phyloP scores from a whole-genome alignment of 352 stramenopile species.

The Pythium chondricola region DNA sequence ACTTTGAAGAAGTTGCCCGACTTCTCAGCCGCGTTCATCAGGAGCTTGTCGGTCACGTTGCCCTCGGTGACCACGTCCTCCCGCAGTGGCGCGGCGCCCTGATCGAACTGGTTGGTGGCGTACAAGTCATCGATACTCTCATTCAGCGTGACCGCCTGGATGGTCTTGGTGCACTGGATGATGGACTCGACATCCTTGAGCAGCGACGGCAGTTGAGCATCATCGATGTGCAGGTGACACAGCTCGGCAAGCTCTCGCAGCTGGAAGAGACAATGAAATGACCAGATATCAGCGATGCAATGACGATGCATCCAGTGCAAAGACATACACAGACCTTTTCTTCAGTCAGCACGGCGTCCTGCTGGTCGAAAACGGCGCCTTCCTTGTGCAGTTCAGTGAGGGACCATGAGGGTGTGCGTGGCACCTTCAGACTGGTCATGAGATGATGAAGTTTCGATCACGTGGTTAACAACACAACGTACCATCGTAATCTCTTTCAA shows the following conservation, averaged over 20 bases:
- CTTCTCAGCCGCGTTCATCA: conserved; percentile 71
- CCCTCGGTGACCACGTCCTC: conserved; percentile 75
- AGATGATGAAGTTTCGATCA: too few species aligned
- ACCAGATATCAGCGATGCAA: not conserved
- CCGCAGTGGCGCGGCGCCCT: conserved; percentile 51
- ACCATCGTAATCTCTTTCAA: conserved; percentile 54
- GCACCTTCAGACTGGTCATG: conserved; percentile 36
- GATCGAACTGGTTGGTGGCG: conserved; percentile 49
- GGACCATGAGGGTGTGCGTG: conserved; percentile 71
- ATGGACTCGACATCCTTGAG: conserved; percentile 83
- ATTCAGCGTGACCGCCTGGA: conserved; percentile 75
- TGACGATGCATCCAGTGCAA: too few species aligned
- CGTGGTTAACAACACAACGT: too few species aligned
- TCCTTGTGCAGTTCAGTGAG: conserved; percentile 73
- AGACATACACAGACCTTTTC: conserved; percentile 60
- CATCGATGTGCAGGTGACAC: conserved; percentile 74
- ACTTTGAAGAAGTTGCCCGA: conserved; percentile 85
- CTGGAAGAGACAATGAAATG: conserved; percentile 16
- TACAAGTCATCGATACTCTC: conserved; percentile 84
- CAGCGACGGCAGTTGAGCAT: conserved; percentile 58
- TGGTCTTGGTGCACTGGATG: conserved; percentile 84
- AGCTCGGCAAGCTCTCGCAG: conserved; percentile 74
- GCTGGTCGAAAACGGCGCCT: conserved; percentile 28
- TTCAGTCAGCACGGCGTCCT: conserved; percentile 49
- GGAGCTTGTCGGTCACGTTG: conserved; percentile 59